phyloP scores from a whole-genome alignment of 352 stramenopile genomes.

The Thalassiosira hispida region DNA sequence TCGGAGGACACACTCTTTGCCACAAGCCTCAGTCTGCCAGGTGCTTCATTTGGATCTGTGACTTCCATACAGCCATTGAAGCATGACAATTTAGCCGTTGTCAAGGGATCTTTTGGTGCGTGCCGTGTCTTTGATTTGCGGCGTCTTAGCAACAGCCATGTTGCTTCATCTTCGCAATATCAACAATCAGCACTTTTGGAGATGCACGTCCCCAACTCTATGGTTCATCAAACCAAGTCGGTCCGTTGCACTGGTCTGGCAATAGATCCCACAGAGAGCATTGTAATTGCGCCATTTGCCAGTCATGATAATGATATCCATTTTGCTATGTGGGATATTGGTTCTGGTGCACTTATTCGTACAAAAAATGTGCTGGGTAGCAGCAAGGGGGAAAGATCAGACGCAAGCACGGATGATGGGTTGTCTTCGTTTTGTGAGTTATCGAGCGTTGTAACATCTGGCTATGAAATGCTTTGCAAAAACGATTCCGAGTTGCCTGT shows the following conservation, averaged over 20 bases:
- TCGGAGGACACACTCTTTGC: conserved; percentile 18
- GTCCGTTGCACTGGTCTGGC: conserved; percentile 40
- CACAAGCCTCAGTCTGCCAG: conserved; percentile 3
- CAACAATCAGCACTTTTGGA: conserved; percentile 22
- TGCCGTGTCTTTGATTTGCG: conserved; percentile 45
- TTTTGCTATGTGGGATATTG: conserved; percentile 42
- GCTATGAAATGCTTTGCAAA: conserved; percentile 33
- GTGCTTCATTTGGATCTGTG: conserved; percentile 42
- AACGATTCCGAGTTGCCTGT: conserved; percentile 18
- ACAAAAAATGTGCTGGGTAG: conserved; percentile 21
- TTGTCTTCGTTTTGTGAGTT: conserved; percentile 49
- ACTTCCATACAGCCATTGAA: conserved; percentile 35
- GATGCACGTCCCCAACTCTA: conserved; percentile 20
- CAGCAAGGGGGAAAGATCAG: neutral
- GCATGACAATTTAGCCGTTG: conserved; percentile 30
- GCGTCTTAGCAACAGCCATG: conserved; percentile 21
- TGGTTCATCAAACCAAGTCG: conserved; percentile 43
- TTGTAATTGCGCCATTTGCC: conserved; percentile 43
- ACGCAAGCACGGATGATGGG: neutral
- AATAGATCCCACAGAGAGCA: conserved; percentile 41
- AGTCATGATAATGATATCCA: conserved; percentile 23
- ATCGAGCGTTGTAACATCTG: conserved; percentile 37
- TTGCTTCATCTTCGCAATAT: conserved; percentile 5
- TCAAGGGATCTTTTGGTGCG: conserved; percentile 52
- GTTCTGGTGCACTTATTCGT: conserved; percentile 39